A percentile compares a stretch with the other conserved stretches of the same genome.
phyloP scores from a whole-genome alignment of 257 asterid genomes.

The Knoxia roxburghii region DNA sequence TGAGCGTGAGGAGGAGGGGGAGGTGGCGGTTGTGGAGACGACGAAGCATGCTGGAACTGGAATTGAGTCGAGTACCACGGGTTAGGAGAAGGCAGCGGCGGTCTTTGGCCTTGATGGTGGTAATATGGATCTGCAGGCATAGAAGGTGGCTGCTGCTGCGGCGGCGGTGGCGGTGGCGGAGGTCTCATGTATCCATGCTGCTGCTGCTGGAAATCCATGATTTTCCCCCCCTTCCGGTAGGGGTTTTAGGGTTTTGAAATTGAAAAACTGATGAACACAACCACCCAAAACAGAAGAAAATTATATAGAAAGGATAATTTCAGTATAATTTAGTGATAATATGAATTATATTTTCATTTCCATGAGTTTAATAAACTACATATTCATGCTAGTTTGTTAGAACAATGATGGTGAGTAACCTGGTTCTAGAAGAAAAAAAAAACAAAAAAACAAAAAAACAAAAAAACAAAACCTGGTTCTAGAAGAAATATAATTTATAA shows the following conservation, averaged over 20 bases:
- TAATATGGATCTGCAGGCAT: slow-evolving; percentile 17
- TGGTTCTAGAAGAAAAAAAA: too few relatives aligned
- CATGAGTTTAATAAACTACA: too few relatives aligned
- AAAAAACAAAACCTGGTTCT: too few relatives aligned
- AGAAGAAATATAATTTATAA: too few relatives aligned
- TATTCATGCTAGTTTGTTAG: too few relatives aligned
- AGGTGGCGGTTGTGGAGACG: slow-evolving; percentile 54
- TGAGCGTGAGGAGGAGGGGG: slow-evolving; percentile 40
- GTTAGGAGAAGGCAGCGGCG: slow-evolving; percentile 32
- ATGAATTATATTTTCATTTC: too few relatives aligned
- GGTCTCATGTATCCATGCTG: slow-evolving; percentile 53
- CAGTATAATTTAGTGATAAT: too few relatives aligned
- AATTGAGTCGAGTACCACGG: slow-evolving; percentile 54
- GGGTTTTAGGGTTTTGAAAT: slow-evolving; percentile 43
- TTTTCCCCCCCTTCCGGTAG: background rate
- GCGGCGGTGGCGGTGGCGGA: slow-evolving; percentile 48
- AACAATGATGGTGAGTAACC: too few relatives aligned
- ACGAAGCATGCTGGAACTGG: slow-evolving; percentile 58
- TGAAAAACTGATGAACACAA: background rate
- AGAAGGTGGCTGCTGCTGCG: too few relatives aligned
- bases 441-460: too few relatives aligned
- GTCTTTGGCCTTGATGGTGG: slow-evolving; percentile 24
- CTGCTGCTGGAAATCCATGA: slow-evolving; percentile 61
- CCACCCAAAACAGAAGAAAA: background rate
- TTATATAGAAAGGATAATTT: background rate